Evolutionary conservation across 2,329 filamentous ascomycete genomes (phyloP), one percentile per base, ranked within the genome.

Genomic region (Domatiomyces catenatus): DNA sequence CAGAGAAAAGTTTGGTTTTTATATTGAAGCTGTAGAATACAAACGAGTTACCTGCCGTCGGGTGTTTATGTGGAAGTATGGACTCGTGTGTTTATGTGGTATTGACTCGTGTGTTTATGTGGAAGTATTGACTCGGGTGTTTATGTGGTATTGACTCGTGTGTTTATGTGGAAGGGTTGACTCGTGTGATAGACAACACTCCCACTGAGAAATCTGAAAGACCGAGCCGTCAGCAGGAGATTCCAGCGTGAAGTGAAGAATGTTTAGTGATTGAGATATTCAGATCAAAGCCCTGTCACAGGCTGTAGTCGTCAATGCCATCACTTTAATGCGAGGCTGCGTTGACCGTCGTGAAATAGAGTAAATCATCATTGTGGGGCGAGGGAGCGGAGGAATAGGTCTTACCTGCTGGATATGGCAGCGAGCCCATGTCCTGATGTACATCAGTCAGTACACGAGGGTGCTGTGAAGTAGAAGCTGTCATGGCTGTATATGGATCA

Each of bases 341-440:
- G 83, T 83, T 83, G 83, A 87, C 83, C 83, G 83, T 87, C 83
- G 83, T 87, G 83, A 86, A 77, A 74, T 64, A 61, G 58, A 63
- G 61, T 67, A 73, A 75, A 78, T 84, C 81, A 84, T 84, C 80
- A 82, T 81, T 56, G 69, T 66, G 75, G 61, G 22, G 24, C 26
- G 42, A 39, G 42, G 28, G 42, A 19, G 19, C 43, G 45, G 45
- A 44, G 51, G 52, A 47, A 46, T 46, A 47, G 17, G 42, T 44
- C 24, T 48, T 17, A 55, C 59, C 54, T 51, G 8, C 10, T 39
- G 12, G 32, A 39, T 15, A 15, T 39, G 8, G 10, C 32, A 39
- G 1, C 6, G 43, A 5, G n/a, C 10, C 19, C 4, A 45, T 45
- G 8, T 10, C 43, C 43, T 45, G 43, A n/a, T 19, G 19, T n/a